A percentile compares a stretch with the other conserved stretches of the same genome.
These are phyloP conservation scores for Psilocybe tampanensis DNA, from an alignment of 768 basidiomycete genomes.

Conservation along the genomic window DNA sequence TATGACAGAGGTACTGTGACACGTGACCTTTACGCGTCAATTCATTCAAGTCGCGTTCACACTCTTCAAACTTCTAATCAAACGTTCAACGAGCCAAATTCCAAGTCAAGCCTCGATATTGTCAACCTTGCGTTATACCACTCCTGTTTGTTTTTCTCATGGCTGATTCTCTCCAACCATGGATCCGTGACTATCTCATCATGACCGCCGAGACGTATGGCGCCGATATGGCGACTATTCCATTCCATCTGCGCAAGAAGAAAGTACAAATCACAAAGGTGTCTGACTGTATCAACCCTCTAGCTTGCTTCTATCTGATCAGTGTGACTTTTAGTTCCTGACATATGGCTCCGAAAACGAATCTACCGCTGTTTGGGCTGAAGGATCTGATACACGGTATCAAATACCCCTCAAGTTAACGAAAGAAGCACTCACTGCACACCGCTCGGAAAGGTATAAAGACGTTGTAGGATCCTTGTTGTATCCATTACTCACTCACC, in stretches of 20 bases:
- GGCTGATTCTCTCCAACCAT: conserved; percentile 46
- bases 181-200: conserved; percentile 60
- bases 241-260: conserved; percentile 37
- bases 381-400: conserved; percentile 58
- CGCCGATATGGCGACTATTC: conserved; percentile 38
- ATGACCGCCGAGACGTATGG: conserved; percentile 54
- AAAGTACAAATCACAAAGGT: conserved; percentile 67
- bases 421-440: conserved; percentile 49
- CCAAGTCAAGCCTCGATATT: too few species aligned
- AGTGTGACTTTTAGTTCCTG: conserved; percentile 47
- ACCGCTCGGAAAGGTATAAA: conserved; percentile 33
- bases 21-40: neutral
- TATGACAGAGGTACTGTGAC: neutral
- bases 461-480: neutral
- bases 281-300: too few species aligned
- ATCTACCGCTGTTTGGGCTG: conserved; percentile 60
- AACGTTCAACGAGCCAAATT: too few species aligned
- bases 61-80: too few species aligned
- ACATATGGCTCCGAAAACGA: conserved; percentile 43
- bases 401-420: conserved; percentile 57
- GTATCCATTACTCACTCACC: neutral
- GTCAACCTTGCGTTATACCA: too few species aligned
- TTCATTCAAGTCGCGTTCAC: too few species aligned
- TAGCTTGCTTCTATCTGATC: neutral
- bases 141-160: conserved; percentile 23